Evolutionary conservation across 1,284 basidiomycete species (phyloP).

Genomic region (Wallemia mellicola): DNA sequence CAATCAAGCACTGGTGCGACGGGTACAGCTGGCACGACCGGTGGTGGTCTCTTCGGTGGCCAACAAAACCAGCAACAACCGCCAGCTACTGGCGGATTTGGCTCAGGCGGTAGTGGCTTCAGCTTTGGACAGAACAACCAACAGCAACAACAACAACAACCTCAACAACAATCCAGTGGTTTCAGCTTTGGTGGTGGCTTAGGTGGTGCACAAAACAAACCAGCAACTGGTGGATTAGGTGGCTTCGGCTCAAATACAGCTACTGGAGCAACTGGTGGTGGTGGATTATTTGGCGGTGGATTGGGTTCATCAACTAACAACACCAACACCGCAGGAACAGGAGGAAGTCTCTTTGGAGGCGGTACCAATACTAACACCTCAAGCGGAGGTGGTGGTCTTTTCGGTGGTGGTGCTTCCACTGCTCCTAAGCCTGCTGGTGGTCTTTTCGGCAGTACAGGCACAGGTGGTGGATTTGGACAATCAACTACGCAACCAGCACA

Average conservation of each 20-base stretch:
- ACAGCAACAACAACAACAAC: constrained; percentile 12
- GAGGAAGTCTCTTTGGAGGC: constrained; percentile 7
- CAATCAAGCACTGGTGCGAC: neutral
- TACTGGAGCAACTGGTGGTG: neutral
- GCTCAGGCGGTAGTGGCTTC: constrained; percentile 9
- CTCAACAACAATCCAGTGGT: constrained; percentile 14
- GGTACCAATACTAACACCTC: constrained; percentile 5
- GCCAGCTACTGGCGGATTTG: constrained; percentile 7
- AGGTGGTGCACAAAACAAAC: neutral
- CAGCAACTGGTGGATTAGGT: neutral
- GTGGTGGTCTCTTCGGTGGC: constrained; percentile 20
- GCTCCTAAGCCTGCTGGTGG: constrained; percentile 8
- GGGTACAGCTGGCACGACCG: constrained; percentile 8
- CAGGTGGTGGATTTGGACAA: constrained; percentile 6
- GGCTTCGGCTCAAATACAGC: neutral
- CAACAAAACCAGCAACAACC: constrained; percentile 12
- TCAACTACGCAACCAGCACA: constrained; percentile 13
- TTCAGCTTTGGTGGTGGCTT: constrained; percentile 10
- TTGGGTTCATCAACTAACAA: constrained; percentile 7
- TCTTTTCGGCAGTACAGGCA: constrained; percentile 5
- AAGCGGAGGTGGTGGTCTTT: constrained; percentile 7
- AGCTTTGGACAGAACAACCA: constrained; percentile 6
- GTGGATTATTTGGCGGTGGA: constrained; percentile 10
- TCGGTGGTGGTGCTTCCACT: constrained; percentile 8
- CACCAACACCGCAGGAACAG: constrained; percentile 8